phyloP scores from a whole-genome alignment of 2,329 filamentous ascomycete genomes.

The Corinectria fuckeliana region DNA sequence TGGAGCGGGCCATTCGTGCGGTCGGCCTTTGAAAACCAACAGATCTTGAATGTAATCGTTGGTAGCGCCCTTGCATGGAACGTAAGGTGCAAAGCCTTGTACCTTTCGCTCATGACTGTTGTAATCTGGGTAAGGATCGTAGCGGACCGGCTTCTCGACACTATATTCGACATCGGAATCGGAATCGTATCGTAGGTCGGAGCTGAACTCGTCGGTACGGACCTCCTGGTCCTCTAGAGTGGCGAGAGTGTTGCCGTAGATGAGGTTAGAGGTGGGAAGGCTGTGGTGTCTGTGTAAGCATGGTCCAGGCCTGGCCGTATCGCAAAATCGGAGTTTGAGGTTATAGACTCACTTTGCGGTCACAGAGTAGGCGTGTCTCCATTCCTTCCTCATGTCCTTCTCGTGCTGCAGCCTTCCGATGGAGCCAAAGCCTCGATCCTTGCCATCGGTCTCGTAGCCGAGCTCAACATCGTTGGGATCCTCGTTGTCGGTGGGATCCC shows the following conservation, averaged over 20 bases:
- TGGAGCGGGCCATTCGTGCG: constrained; percentile 63
- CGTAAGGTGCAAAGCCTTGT: constrained; percentile 62
- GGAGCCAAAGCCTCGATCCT: constrained; percentile 40
- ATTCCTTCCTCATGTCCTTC: constrained; percentile 51
- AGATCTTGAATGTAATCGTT: constrained; percentile 67
- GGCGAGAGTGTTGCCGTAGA: constrained; percentile 64
- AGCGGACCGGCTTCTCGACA: constrained; percentile 59
- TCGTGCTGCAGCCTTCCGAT: constrained; percentile 47
- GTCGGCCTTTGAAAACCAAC: constrained; percentile 67
- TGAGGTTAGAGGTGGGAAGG: constrained; percentile 53
- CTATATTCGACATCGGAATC: constrained; percentile 49
- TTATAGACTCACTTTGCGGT: constrained; percentile 47
- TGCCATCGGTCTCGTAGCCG: constrained; percentile 48
- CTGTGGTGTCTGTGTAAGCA: constrained; percentile 38
- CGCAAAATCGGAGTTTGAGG: neutral
- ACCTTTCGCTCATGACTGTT: constrained; percentile 67
- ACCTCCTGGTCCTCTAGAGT: constrained; percentile 51
- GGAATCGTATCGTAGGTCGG: constrained; percentile 43
- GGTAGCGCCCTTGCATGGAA: constrained; percentile 69
- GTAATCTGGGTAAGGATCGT: constrained; percentile 76
- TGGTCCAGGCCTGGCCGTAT: neutral
- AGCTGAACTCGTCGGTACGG: constrained; percentile 41
- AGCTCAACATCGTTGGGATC: constrained; percentile 44
- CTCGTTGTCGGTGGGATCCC: constrained; percentile 45
- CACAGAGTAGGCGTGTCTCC: constrained; percentile 49